Conservation (phyloP, 169 alveolate species). For the Toxoplasma gondii region DNA sequence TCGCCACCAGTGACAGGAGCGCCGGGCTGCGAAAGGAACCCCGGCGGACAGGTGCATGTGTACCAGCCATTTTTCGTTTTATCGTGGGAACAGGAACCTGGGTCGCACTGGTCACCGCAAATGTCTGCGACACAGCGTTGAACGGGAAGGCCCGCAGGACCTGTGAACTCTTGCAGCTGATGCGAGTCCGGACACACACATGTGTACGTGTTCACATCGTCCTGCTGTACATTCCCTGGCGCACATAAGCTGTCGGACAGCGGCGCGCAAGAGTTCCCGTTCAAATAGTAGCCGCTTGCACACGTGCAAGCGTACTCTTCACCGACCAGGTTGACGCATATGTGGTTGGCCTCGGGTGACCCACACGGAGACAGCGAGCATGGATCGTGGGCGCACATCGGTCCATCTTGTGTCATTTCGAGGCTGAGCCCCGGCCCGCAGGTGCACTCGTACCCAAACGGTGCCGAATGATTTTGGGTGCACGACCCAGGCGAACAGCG, state of each 20-base stretch:
- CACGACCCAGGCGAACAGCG: background rate
- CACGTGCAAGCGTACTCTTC: background rate
- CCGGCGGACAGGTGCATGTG: background rate
- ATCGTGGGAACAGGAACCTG: background rate
- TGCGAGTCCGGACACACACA: background rate
- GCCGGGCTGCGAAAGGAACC: background rate
- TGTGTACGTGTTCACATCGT: background rate
- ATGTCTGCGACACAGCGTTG: background rate
- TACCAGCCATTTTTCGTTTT: background rate
- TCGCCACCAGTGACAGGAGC: background rate
- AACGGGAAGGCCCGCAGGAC: background rate
- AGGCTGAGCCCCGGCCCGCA: slow-evolving; percentile 17
- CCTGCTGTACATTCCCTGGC: background rate
- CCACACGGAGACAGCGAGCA: slow-evolving; percentile 22
- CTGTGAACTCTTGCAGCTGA: background rate
- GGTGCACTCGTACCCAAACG: background rate
- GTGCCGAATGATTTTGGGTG: background rate
- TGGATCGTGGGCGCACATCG: background rate
- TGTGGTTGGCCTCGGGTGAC: background rate
- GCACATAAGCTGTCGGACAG: background rate
- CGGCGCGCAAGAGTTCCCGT: background rate
- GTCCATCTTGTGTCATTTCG: background rate
- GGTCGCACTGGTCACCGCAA: background rate
- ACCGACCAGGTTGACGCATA: background rate
- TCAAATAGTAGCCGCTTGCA: background rate